Base-by-base conservation (phyloP, 2,329 filamentous ascomycete genomes). In the Davidsoniella virescens region DNA sequence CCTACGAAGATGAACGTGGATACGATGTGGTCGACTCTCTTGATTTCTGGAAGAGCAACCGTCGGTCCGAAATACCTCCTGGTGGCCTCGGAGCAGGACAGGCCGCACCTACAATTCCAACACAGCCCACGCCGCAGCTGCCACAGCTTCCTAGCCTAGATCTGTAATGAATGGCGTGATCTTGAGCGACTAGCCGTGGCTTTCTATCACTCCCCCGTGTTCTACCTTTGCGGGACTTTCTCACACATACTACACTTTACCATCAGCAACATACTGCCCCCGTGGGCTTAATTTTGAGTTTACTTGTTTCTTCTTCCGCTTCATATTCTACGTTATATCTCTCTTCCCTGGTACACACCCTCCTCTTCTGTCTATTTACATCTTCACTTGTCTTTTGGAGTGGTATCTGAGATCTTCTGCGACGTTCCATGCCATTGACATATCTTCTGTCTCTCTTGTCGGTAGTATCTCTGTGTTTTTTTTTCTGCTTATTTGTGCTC, bases 1-100 rank as follows among this genome's bases (percentile, higher is more conserved):
- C 92, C 45, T 95, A 95, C 63, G 92, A 98, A 70, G 90, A 96
- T 61, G 92, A 98, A 64, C 72, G 78, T 56, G 90, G 92, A 57
- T 86, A 93, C 62, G 92, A 98, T 62, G 81, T 94, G 48, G 84
- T 98, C 55, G 87, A 92, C 58, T 87, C 87, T 55, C 78, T 98
- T 62, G 92, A 98, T 68, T 98, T 98, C 70, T 98, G 90, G 90
- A 86, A 80, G 68, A 80, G 70, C 58, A 75, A 70, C 59, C 66
- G 72, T 53, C 70, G 68, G 55, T 75, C 71, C 3, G 70, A 71
- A 41, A 50, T 63, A 9, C 51, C 47, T 8, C 26, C 45, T 7
- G 50, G 50, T 14, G 50, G 50, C 16, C 40, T 52, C 16, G 45
- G 44, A 16, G 50, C 50, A 2, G 20, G 29, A 6, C 47, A 41